Percentiles rank a stretch among this genome's conserved stretches.
Conservation (phyloP, 140 eudicot species). For the Stevia rebaudiana region DNA sequence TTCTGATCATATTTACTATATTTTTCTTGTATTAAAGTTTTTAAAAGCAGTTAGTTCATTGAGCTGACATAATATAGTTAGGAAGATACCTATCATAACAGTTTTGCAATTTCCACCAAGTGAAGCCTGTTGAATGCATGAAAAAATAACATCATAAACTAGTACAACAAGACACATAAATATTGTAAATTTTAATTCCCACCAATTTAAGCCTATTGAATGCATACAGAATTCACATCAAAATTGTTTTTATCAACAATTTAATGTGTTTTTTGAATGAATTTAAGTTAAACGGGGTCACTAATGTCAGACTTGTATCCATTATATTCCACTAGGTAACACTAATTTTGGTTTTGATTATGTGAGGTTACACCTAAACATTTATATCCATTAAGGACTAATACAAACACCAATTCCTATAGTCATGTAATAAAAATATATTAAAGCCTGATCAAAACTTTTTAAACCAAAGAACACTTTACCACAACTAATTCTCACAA, state of each 20-base stretch:
- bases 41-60: slow-evolving; percentile 6
- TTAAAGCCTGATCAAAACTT: not conserved
- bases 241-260: not conserved
- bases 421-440: not conserved
- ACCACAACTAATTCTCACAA: not conserved
- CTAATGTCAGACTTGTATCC: not conserved
- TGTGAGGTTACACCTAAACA: not conserved
- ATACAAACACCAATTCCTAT: slow-evolving; percentile 7
- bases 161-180: slow-evolving; percentile 3
- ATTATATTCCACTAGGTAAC: slow-evolving; percentile 1
- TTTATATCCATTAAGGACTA: slow-evolving; percentile 9
- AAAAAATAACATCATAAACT: slow-evolving; percentile 8
- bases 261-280: not conserved
- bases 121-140: slow-evolving; percentile 64
- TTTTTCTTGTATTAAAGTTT: not conserved
- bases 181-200: too few relatives aligned
- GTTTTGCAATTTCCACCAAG: slow-evolving; percentile 99
- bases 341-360: not conserved
- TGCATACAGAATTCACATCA: too few relatives aligned
- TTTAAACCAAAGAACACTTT: slow-evolving; percentile 1
- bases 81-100: slow-evolving; percentile 86
- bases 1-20: slow-evolving; percentile 5
- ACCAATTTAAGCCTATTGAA: too few relatives aligned
- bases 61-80: slow-evolving; percentile 5
- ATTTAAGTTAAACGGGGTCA: not conserved